Evolutionary conservation across 1,139 yeast species (phyloP).

Genomic region (Magnusiomyces paraingens): DNA sequence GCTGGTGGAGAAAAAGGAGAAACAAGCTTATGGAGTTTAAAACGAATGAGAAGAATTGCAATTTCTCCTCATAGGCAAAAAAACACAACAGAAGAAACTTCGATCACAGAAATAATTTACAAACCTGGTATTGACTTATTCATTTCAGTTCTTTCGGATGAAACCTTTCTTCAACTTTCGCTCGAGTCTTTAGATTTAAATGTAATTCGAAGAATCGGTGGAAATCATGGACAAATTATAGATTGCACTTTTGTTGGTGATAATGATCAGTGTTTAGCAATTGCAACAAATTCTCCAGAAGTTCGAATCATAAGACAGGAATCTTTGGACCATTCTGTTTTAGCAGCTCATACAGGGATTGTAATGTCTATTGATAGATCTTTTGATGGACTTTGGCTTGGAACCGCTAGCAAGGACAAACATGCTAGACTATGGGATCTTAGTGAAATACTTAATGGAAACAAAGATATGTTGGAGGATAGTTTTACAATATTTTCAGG

Average conservation of each 20-base stretch:
- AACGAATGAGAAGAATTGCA: constrained; percentile 9
- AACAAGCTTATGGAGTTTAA: constrained; percentile 53
- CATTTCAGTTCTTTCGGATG: constrained; percentile 62
- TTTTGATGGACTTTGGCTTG: constrained; percentile 79
- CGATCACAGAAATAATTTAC: constrained; percentile 20
- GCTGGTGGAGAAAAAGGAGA: constrained; percentile 81
- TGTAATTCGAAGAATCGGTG: constrained; percentile 58
- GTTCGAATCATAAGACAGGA: constrained; percentile 59
- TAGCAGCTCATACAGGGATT: constrained; percentile 80
- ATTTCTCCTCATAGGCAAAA: constrained; percentile 10
- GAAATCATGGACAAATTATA: constrained; percentile 94
- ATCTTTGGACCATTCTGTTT: constrained; percentile 23
- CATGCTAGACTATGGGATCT: constrained; percentile 79
- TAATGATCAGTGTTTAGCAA: constrained; percentile 46
- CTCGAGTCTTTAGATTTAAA: constrained; percentile 35
- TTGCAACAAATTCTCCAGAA: constrained; percentile 95
- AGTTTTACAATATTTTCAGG: constrained; percentile 65
- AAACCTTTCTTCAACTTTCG: constrained; percentile 55
- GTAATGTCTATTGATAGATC: constrained; percentile 75
- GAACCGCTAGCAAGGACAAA: constrained; percentile 88
- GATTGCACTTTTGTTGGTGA: constrained; percentile 67
- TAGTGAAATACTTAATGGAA: constrained; percentile 25
- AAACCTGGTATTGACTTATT: constrained; percentile 7
- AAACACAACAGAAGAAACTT: constrained; percentile 21
- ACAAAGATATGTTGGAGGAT: constrained; percentile 35